These are phyloP conservation scores for Sporothrix brasiliensis DNA, from an alignment of 2,329 filamentous ascomycete genomes.

Conservation along the genomic window DNA sequence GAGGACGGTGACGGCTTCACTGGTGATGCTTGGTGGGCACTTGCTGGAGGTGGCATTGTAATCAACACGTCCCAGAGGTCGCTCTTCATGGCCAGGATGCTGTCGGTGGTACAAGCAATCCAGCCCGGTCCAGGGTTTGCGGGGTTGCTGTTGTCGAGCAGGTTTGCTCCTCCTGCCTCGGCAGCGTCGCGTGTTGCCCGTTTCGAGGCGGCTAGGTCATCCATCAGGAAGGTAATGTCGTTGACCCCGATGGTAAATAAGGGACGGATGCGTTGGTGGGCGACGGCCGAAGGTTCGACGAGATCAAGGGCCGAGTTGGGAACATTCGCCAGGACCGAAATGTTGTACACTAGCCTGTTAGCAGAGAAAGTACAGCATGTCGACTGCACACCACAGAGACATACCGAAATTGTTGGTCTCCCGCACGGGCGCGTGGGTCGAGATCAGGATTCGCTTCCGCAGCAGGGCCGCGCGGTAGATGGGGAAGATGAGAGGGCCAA, in stretches of 20 bases:
- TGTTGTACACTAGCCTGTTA: conserved; percentile 73
- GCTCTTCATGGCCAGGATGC: conserved; percentile 83
- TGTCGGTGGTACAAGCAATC: conserved; percentile 95
- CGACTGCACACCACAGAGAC: conserved; percentile 33
- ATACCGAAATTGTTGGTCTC: conserved; percentile 85
- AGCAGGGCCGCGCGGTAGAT: conserved; percentile 84
- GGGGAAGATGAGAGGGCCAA: conserved; percentile 90
- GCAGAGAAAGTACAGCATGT: no score
- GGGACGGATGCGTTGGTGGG: conserved; percentile 70
- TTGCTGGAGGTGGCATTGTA: conserved; percentile 66
- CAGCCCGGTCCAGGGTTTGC: conserved; percentile 65
- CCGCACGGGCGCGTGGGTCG: conserved; percentile 83
- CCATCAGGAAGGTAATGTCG: conserved; percentile 78
- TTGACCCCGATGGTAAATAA: conserved; percentile 94
- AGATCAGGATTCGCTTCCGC: conserved; percentile 84
- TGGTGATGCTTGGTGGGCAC: conserved; percentile 34
- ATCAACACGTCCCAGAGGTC: conserved; percentile 88
- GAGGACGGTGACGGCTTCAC: neutral
- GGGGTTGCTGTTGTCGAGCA: conserved; percentile 37
- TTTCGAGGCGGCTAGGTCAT: conserved; percentile 57
- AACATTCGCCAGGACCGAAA: conserved; percentile 90
- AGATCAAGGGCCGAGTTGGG: conserved; percentile 72
- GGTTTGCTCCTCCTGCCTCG: conserved; percentile 40
- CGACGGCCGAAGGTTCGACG: conserved; percentile 61
- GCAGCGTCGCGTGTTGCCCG: conserved; percentile 37